phyloP scores from a whole-genome alignment of 805 yeast genomes.

The Starmerella potacharoeniae region DNA sequence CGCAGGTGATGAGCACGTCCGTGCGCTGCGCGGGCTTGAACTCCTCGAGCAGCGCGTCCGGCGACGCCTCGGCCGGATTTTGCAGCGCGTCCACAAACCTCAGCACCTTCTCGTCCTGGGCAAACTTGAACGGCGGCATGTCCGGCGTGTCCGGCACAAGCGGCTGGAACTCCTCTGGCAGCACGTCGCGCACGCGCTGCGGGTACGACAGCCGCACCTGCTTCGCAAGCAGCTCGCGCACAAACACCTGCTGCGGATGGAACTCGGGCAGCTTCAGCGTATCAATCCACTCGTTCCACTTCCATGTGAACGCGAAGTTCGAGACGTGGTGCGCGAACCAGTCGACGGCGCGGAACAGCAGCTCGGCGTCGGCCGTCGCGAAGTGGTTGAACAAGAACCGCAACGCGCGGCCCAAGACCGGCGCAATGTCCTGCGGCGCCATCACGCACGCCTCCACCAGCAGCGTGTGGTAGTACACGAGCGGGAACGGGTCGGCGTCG shows the following conservation, averaged over 20 bases:
- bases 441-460: slow-evolving; percentile 77
- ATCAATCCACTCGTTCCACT: slow-evolving; percentile 86
- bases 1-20: slow-evolving; percentile 55
- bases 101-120: slow-evolving; percentile 25
- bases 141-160: slow-evolving; percentile 33
- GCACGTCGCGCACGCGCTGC: slow-evolving; percentile 56
- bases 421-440: slow-evolving; percentile 77
- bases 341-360: slow-evolving; percentile 59
- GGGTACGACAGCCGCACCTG: slow-evolving; percentile 76
- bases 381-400: slow-evolving; percentile 65
- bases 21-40: slow-evolving; percentile 15
- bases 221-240: slow-evolving; percentile 67
- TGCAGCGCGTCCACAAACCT: slow-evolving; percentile 30
- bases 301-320: slow-evolving; percentile 92
- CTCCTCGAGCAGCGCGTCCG: slow-evolving; percentile 24
- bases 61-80: slow-evolving; percentile 16
- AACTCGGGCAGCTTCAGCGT: slow-evolving; percentile 36
- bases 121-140: slow-evolving; percentile 33
- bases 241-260: slow-evolving; percentile 65
- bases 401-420: slow-evolving; percentile 86
- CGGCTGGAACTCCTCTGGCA: slow-evolving; percentile 42
- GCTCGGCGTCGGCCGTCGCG: slow-evolving; percentile 61
- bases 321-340: slow-evolving; percentile 92
- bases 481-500: slow-evolving; percentile 37
- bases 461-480: slow-evolving; percentile 71